Evolutionary conservation across 352 stramenopile species (phyloP), one percentile per base, ranked within the genome.

Genomic region (Phytophthora sojae): DNA sequence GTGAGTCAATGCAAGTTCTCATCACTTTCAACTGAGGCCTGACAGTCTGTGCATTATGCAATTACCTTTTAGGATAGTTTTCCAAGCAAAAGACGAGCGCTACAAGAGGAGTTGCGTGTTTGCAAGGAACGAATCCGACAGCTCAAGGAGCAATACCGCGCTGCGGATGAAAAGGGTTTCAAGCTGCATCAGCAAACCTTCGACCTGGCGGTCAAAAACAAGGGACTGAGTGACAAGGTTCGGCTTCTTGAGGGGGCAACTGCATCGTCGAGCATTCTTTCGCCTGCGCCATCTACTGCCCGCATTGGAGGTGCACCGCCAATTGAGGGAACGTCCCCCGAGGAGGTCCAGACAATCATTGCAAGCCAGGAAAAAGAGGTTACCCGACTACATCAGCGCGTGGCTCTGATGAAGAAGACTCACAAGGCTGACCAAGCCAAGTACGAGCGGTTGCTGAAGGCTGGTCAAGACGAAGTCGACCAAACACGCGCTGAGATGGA

Each of bases 281-380:
- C 26, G 6, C 64, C 59, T 8, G 19, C 51, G 1, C 23, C 50
- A 5, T 69, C 69, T 14, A 50, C 44, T 6, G 45, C 19, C 26
- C 64, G 32, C 21, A 42, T 65, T 3, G 60, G 23, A 19, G 23
- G n/a, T 23, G 63, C 29, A 39, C 5, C 32, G 12, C 7, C 53
- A 53, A 49, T 70, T 6, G 35, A 67, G 42, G 60, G 54, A 26
- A 59, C 61, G n/a, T 54, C 52, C 14, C 21, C 30, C 0, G 53
- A 81, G 7, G 80, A 89, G 14, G 50, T 77, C 0, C 76, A 89
- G 35, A 50, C 71, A 7, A 81, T 89, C 29, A 83, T 93, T 30
- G 74, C 81, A 4, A 90, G 70, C 15, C 82, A 91, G 59, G 85
- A 94, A 74, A 73, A 89, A 54, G 83, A 86, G 55, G 88, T 92